phyloP scores from a whole-genome alignment of 1,284 basidiomycete genomes.

The Mycena sp. region DNA sequence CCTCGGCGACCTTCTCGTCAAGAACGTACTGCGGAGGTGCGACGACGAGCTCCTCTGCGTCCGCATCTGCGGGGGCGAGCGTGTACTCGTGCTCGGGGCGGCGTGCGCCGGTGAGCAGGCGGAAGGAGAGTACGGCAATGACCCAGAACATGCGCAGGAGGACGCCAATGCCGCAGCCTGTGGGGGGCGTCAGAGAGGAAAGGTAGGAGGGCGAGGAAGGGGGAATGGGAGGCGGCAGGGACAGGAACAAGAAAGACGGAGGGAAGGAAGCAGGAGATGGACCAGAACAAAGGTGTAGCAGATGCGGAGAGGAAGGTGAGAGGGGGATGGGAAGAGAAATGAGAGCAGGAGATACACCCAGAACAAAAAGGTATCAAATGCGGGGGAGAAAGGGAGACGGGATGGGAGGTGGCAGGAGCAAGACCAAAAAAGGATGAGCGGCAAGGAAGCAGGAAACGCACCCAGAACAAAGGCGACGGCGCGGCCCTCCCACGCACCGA shows the following conservation, averaged over 20 bases:
- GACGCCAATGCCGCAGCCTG: slow-evolving; percentile 82
- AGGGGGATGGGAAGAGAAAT: too few species aligned
- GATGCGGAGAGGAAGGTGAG: too few species aligned
- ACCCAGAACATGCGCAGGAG: slow-evolving; percentile 83
- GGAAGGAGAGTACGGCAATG: slow-evolving; percentile 64
- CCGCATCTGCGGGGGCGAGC: slow-evolving; percentile 42
- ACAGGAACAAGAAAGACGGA: slow-evolving; percentile 14
- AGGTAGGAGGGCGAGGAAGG: background rate
- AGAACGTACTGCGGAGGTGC: slow-evolving; percentile 26
- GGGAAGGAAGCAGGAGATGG: background rate
- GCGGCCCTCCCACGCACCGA: slow-evolving; percentile 84
- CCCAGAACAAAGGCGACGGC: slow-evolving; percentile 84
- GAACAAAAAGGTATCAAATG: too few species aligned
- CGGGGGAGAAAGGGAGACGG: too few species aligned
- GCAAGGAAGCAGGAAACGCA: slow-evolving; percentile 35
- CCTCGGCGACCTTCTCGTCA: slow-evolving; percentile 22
- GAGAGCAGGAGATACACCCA: too few species aligned
- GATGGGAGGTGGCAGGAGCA: too few species aligned
- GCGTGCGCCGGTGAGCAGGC: slow-evolving; percentile 56
- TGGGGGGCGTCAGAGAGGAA: background rate
- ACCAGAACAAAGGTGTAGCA: too few species aligned
- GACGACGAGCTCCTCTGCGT: slow-evolving; percentile 30
- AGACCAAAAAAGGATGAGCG: too few species aligned
- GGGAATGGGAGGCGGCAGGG: too few species aligned
- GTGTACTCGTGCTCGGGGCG: slow-evolving; percentile 40